Evolutionary conservation across 305 asterid genomes (phyloP).

Genomic region (Fraxinus baroniana): DNA sequence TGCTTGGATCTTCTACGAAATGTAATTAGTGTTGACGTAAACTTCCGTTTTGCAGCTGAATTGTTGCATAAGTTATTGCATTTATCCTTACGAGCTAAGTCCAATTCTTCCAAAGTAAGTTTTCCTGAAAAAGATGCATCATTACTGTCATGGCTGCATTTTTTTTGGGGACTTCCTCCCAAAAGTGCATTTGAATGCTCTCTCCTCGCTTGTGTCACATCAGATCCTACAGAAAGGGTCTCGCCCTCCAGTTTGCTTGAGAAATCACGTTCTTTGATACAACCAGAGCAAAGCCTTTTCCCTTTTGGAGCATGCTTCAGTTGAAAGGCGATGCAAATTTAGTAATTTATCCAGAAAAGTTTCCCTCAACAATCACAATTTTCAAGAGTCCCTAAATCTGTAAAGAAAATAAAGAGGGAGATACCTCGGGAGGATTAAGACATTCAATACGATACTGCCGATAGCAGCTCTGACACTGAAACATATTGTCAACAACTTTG

Average conservation of each 20-base stretch:
- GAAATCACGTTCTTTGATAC: conserved; percentile 22
- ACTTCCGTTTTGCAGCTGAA: conserved; percentile 32
- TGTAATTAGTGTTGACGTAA: conserved; percentile 41
- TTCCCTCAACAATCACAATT: neutral
- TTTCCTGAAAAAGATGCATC: conserved; percentile 7
- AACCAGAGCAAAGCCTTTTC: conserved; percentile 27
- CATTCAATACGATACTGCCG: conserved; percentile 16
- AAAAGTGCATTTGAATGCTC: conserved; percentile 18
- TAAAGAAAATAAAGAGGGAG: neutral
- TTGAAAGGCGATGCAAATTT: conserved; percentile 14
- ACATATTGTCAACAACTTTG: conserved; percentile 12
- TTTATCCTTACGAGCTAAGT: conserved; percentile 25
- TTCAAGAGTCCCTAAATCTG: neutral
- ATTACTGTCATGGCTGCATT: conserved; percentile 12
- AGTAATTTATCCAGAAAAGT: neutral
- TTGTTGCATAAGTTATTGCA: conserved; percentile 9
- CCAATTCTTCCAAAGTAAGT: conserved; percentile 27
- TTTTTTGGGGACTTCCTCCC: conserved; percentile 26
- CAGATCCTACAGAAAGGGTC: neutral
- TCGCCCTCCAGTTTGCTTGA: conserved; percentile 22
- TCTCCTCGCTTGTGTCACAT: neutral
- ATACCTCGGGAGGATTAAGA: conserved; percentile 20
- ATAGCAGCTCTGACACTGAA: conserved; percentile 19
- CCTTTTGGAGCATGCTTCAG: conserved; percentile 32
- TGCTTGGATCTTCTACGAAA: conserved; percentile 57